phyloP scores from a whole-genome alignment of 352 stramenopile genomes.

The Halophytophthora batemanensis region DNA sequence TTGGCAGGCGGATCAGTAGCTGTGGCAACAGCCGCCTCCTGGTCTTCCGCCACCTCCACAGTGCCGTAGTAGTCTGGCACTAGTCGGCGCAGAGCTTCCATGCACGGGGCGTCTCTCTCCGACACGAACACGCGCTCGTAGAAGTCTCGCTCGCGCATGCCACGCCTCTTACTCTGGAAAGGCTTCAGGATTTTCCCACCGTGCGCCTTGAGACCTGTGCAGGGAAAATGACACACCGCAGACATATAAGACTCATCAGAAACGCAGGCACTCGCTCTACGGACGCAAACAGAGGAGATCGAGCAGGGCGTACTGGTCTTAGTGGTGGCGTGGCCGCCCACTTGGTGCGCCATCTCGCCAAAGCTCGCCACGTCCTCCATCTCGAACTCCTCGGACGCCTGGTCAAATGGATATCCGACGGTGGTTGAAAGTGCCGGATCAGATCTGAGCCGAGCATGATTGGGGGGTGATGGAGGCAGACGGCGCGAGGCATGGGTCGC shows the following conservation, averaged over 20 bases:
- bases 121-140: slow-evolving; percentile 62
- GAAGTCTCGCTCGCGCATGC: slow-evolving; percentile 72
- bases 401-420: no score
- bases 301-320: slow-evolving; percentile 46
- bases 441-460: slow-evolving; percentile 5
- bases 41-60: slow-evolving; percentile 25
- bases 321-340: slow-evolving; percentile 69
- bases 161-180: slow-evolving; percentile 79
- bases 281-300: no score
- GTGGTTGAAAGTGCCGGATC: neutral
- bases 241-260: neutral
- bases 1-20: slow-evolving; percentile 1
- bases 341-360: slow-evolving; percentile 65
- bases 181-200: slow-evolving; percentile 80
- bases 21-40: slow-evolving; percentile 5
- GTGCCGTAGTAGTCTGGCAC: slow-evolving; percentile 68
- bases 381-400: no score
- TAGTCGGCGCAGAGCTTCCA: slow-evolving; percentile 35
- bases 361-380: slow-evolving; percentile 24
- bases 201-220: slow-evolving; percentile 54
- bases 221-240: neutral
- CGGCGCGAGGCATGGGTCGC: slow-evolving; percentile 21
- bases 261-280: neutral
- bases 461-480: neutral
- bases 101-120: slow-evolving; percentile 16